A percentile compares a stretch with the other conserved stretches of the same genome.
phyloP scores from a whole-genome alignment of 2,329 filamentous ascomycete species.

The Neopestalotiopsis clavispora region DNA sequence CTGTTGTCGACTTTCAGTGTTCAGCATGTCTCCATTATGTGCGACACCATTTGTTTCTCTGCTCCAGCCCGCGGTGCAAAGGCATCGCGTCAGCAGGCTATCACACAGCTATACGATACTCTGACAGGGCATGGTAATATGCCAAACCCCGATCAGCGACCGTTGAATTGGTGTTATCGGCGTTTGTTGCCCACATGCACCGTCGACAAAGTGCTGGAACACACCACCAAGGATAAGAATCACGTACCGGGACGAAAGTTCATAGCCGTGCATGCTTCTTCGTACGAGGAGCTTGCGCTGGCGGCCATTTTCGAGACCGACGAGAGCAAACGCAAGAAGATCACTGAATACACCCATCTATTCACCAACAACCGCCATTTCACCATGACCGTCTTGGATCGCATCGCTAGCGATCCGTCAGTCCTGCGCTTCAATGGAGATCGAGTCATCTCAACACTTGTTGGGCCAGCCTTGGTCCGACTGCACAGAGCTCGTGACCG shows the following conservation, averaged over 20 bases:
- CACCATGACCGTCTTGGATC: conserved; percentile 6
- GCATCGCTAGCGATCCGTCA: background rate
- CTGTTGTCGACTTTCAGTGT: conserved; percentile 18
- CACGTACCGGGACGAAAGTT: background rate
- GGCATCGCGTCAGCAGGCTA: background rate
- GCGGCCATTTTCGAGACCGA: background rate
- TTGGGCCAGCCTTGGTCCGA: background rate
- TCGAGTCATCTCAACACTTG: background rate
- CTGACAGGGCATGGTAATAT: background rate
- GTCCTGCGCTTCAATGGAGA: conserved; percentile 12
- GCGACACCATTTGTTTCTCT: conserved; percentile 4
- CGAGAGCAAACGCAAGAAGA: background rate
- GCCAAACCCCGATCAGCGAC: conserved; percentile 14
- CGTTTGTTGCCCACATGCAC: conserved; percentile 14
- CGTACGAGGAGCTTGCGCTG: conserved; percentile 11
- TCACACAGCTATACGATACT: conserved; percentile 13
- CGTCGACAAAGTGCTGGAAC: conserved; percentile 1
- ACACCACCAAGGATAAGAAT: background rate
- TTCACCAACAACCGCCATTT: conserved; percentile 3
- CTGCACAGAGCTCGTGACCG: background rate
- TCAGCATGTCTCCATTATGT: conserved; percentile 10
- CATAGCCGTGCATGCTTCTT: background rate
- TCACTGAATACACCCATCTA: background rate
- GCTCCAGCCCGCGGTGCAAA: background rate
- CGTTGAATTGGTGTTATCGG: background rate